A percentile compares a stretch with the other conserved stretches of the same genome.
Evolutionary conservation across 768 basidiomycete species (phyloP).

Genomic region (Rhodotorula kratochvilovae): DNA sequence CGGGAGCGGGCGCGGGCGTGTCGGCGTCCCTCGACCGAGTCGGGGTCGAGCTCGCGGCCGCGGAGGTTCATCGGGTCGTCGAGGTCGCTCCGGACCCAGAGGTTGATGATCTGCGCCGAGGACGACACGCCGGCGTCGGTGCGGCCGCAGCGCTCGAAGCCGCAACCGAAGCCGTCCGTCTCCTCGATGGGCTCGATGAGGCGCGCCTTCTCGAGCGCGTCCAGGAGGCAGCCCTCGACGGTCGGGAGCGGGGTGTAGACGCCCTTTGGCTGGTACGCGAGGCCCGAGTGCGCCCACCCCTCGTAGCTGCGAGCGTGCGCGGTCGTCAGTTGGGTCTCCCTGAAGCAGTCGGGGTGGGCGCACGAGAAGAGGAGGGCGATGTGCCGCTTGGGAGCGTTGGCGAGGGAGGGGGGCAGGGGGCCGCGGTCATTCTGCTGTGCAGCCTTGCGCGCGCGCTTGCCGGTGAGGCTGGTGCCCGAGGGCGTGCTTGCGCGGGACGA

Average conservation of each 20-base stretch:
- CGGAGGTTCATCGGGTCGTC: conserved; percentile 40
- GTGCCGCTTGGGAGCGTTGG: conserved; percentile 62
- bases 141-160: conserved; percentile 84
- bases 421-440: neutral
- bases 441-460: conserved; percentile 9
- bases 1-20: neutral
- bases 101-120: conserved; percentile 83
- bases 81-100: conserved; percentile 78
- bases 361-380: conserved; percentile 79
- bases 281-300: conserved; percentile 85
- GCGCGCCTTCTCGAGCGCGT: conserved; percentile 68
- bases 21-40: conserved; percentile 27
- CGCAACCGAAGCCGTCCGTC: conserved; percentile 62
- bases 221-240: conserved; percentile 80
- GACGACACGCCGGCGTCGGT: conserved; percentile 95
- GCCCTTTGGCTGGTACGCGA: conserved; percentile 64
- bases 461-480: neutral
- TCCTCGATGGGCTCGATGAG: conserved; percentile 64
- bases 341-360: neutral
- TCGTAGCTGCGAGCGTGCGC: conserved; percentile 55
- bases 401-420: conserved; percentile 31
- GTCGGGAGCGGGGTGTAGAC: conserved; percentile 64
- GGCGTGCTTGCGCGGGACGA: neutral
- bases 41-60: conserved; percentile 34
- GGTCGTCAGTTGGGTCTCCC: conserved; percentile 31